These are phyloP conservation scores for Lagenaria siceraria DNA, from an alignment of 306 rosid genomes.

Conservation along the genomic window DNA sequence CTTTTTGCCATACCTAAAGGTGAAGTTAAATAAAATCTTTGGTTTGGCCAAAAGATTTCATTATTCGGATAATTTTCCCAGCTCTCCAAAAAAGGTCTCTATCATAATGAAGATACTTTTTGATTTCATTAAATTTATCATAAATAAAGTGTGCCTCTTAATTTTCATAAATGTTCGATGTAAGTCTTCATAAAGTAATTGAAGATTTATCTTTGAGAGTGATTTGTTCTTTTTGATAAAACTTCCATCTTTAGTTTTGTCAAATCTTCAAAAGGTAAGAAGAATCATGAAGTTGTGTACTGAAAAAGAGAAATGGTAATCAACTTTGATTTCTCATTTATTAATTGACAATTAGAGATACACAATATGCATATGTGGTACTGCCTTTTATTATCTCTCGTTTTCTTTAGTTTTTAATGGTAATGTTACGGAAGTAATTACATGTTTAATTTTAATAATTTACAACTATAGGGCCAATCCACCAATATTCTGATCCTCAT, in stretches of 20 bases:
- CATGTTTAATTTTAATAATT: not conserved
- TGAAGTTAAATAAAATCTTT: not conserved
- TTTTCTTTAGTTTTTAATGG: not conserved
- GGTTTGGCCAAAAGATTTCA: not conserved
- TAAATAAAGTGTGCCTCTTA: not conserved
- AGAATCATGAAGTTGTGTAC: not conserved
- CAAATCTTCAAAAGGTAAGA: not conserved
- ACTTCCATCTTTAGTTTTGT: not conserved
- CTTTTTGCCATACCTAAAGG: not conserved
- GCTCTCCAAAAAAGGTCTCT: not conserved
- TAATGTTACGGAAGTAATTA: not conserved
- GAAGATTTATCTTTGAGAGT: not conserved
- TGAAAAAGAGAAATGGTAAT: not conserved
- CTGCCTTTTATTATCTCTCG: not conserved
- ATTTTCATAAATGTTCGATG: not conserved
- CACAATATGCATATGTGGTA: not conserved
- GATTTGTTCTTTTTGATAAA: not conserved
- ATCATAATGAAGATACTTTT: not conserved
- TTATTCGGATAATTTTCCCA: not conserved
- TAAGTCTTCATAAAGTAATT: not conserved
- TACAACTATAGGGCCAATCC: not conserved
- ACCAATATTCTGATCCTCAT: too few species aligned
- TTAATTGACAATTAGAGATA: not conserved
- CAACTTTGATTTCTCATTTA: not conserved
- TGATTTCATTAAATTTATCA: not conserved